Base-by-base conservation (phyloP, 352 stramenopile species). In the Pythium myriotylum region DNA sequence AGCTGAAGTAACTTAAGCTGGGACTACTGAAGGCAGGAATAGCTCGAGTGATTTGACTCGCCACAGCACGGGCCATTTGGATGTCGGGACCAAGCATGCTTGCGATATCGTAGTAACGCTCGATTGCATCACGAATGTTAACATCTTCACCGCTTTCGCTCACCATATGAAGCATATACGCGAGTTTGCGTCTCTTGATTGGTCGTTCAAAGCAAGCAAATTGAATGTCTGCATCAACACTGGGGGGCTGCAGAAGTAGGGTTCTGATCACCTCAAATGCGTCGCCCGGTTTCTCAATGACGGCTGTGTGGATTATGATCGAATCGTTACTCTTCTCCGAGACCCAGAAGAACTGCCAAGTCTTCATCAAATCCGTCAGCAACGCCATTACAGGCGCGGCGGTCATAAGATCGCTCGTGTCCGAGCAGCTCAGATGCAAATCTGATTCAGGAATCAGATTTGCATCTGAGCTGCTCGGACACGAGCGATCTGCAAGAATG, bases 341-440 rank as follows among this genome's bases (percentile, higher is more conserved):
- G 46, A 81, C 60, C 70, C 70, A 85, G 49, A 77, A 82, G 63
- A 81, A 81, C n/a, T 62, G 39, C 41, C 29, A 81, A 77, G 42
- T 39, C n/a, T 22, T 12, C 9, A 17, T 67, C 46, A 79, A 74
- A 56, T 84, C 63, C 13, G 72, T 82, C 47, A 84, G 55, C 22
- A 84, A 62, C 53, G 74, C 77, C 52, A 80, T 70, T 54, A 84
- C 69, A 61, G 67, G 64, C 29, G 76, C 54, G 13, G 56, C 35
- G 32, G 29, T 43, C 14, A 86, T 50, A 17, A 82, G 16, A 73
- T 82, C 69, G n/a, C n/a, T n/a, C n/a, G n/a, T n/a, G n/a, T n/a
- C n/a, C n/a, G n/a, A n/a, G n/a, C n/a, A n/a, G n/a, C n/a, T n/a
- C n/a, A n/a, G n/a, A n/a, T n/a, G n/a, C n/a, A n/a, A n/a, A n/a